Base-by-base conservation (phyloP, 2,329 filamentous ascomycete species). In the Colletotrichum spinosum region DNA sequence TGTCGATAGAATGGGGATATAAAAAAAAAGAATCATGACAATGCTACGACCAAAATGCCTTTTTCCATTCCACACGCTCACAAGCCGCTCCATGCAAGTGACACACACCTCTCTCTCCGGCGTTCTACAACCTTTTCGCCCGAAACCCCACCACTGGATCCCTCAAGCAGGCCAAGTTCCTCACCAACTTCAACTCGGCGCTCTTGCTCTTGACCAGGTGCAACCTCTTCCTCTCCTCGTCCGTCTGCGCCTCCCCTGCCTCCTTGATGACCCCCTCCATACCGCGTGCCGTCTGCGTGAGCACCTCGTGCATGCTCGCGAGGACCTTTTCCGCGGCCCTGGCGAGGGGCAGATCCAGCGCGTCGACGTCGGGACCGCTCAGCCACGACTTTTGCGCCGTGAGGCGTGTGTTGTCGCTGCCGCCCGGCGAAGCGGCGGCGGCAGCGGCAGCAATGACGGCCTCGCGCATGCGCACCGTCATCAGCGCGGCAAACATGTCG, bases 401-500 rank as follows among this genome's bases (percentile, higher is more conserved):
- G 4, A 97, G 79, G 3, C 7, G 25, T 25, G 25, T 25, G 25
- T 25, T 4, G 4, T 25, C 25, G 25, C 25, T 25, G 25, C 25
- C 25, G 4, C 25, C 25, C 25, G 25, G 25, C 25, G 25, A 25
- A 25, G 25, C 25, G 4, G 25, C 3, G 4, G 25, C 44, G n/a
- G 13, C 6, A 6, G 15, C 44, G n/a, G 71, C 76, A 15, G 73
- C 79, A 56, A 81, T 78, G 2, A 93, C 91, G 34, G 93, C 94
- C 81, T 98, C 93, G 63, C 95, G 90, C 73, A 99, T 88, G 37
- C 95, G 89, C 45, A 92, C 92, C 1, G 97, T 89, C 74, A 93
- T 94, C 50, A 99, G 84, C 8, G 95, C 95, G 37, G 94, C 95
- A 75, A 99, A 98, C 95, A 99, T 97, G 81, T 99, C 96, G 51